These are phyloP conservation scores for Manihot esculenta DNA, from an alignment of 441 rosid species.

Conservation along the genomic window DNA sequence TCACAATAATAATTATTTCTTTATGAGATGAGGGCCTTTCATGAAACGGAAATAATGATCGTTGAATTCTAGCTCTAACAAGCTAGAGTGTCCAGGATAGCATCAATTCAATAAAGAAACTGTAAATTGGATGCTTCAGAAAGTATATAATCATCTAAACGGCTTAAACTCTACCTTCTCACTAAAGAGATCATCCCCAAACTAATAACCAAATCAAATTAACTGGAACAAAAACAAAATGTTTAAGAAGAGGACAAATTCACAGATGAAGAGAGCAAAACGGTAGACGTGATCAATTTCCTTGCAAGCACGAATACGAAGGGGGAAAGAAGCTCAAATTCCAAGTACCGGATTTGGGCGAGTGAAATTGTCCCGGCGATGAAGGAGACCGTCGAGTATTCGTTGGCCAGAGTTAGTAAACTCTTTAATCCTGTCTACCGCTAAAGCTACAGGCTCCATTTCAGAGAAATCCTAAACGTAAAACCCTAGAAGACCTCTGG, in stretches of 20 bases:
- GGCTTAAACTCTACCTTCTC: neutral
- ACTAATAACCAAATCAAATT: neutral
- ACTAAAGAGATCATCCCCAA: neutral
- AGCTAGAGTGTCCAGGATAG: neutral
- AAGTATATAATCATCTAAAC: neutral
- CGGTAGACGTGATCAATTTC: neutral
- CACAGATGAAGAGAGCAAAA: neutral
- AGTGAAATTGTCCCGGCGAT: conserved; percentile 33
- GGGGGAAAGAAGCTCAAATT: neutral
- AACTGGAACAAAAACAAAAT: neutral
- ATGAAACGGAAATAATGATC: neutral
- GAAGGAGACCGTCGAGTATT: conserved; percentile 41
- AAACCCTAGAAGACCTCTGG: neutral
- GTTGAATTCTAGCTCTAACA: neutral
- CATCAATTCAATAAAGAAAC: no score
- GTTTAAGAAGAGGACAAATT: neutral
- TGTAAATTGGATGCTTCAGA: neutral
- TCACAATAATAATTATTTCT: neutral
- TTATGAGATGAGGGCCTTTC: neutral
- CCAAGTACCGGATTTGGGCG: conserved; percentile 71
- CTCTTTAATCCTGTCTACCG: conserved; percentile 47
- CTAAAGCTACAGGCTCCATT: conserved; percentile 58
- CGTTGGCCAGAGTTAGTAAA: conserved; percentile 51
- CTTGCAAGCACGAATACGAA: neutral
- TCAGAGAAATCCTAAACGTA: neutral